A percentile compares a stretch with the other conserved stretches of the same genome.
Evolutionary conservation across 208 protist genomes (phyloP).

Genomic region (Lotmaria passim): DNA sequence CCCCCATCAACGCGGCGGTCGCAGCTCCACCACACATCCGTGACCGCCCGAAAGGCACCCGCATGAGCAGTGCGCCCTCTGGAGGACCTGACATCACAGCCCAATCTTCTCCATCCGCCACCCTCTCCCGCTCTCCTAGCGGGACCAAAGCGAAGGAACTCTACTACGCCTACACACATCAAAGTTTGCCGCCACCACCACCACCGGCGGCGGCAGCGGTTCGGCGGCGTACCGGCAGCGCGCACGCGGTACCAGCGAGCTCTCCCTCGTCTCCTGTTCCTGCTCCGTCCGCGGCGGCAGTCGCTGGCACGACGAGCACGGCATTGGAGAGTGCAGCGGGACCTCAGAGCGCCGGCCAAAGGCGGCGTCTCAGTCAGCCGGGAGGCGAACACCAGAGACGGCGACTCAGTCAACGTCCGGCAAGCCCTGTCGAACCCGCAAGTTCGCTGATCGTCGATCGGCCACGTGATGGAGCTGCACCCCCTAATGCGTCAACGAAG

Average conservation of each 20-base stretch:
- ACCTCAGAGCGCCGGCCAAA: background rate
- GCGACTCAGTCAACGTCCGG: too few species aligned
- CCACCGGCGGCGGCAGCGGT: background rate
- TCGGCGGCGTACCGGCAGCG: background rate
- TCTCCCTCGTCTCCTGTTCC: background rate
- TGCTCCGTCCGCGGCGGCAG: background rate
- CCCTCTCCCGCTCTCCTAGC: background rate
- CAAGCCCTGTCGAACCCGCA: too few species aligned
- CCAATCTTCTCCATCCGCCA: background rate
- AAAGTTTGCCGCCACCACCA: constrained; percentile 9
- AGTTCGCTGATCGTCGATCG: too few species aligned
- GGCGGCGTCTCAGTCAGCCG: background rate
- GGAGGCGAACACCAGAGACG: too few species aligned
- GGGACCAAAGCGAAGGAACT: constrained; percentile 21
- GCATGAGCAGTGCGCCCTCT: background rate
- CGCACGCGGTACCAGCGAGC: background rate
- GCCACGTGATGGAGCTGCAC: too few species aligned
- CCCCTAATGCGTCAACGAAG: too few species aligned
- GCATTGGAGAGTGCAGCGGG: background rate
- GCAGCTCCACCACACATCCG: background rate
- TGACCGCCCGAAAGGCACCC: background rate
- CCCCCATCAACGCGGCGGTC: too few species aligned
- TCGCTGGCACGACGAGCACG: background rate
- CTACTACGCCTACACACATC: constrained; percentile 35
- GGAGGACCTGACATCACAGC: background rate